Conservation (phyloP, 208 protist species). For the Tritrichomonas musculus region DNA sequence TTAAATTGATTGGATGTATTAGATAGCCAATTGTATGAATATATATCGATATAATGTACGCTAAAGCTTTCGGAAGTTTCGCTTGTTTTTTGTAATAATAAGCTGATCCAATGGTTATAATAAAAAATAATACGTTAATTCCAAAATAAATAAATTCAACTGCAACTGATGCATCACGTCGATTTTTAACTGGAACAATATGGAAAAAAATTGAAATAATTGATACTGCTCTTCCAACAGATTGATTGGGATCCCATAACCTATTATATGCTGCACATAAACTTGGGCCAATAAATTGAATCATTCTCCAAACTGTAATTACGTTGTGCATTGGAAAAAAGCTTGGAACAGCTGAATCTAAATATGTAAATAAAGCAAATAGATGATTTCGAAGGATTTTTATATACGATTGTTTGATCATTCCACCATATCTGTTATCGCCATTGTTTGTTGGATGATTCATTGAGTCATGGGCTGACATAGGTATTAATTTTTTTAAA, state of each 20-base stretch:
- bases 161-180: background rate
- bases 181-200: background rate
- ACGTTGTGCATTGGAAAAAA: background rate
- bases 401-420: background rate
- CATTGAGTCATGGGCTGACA: too few relatives aligned
- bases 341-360: background rate
- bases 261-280: background rate
- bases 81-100: constrained; percentile 9
- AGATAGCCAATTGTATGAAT: background rate
- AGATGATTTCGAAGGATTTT: background rate
- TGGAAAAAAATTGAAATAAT: background rate
- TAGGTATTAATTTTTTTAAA: too few relatives aligned
- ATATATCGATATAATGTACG: background rate
- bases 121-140: background rate
- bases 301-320: background rate
- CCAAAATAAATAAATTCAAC: background rate
- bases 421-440: background rate
- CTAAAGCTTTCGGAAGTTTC: background rate
- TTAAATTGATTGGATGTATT: too few relatives aligned
- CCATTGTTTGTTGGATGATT: too few relatives aligned
- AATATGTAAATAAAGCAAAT: background rate
- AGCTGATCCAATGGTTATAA: background rate
- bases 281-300: background rate
- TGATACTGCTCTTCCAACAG: background rate
- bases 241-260: background rate